These are phyloP conservation scores for Tulasnella sp. DNA, from an alignment of 768 basidiomycete genomes.

Conservation along the genomic window DNA sequence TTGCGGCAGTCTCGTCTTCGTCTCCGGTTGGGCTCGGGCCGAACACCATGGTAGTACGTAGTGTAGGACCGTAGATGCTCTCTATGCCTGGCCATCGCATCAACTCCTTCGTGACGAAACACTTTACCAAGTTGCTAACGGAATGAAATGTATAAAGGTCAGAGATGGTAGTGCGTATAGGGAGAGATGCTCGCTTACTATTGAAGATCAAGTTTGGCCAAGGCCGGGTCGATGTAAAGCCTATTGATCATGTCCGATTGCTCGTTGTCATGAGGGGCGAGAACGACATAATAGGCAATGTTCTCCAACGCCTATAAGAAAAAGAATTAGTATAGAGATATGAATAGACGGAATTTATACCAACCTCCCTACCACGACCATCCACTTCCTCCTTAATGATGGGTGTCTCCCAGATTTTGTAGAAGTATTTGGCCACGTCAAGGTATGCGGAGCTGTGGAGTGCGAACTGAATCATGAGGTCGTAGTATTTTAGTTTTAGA, in stretches of 20 bases:
- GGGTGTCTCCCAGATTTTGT: conserved; percentile 96
- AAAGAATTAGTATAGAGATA: conserved; percentile 3
- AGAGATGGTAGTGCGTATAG: too few species aligned
- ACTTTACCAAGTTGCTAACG: conserved; percentile 82
- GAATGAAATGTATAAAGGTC: neutral
- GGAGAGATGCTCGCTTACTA: conserved; percentile 61
- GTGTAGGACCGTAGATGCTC: conserved; percentile 68
- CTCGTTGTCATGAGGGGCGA: conserved; percentile 91
- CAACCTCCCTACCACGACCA: conserved; percentile 53
- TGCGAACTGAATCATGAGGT: conserved; percentile 91
- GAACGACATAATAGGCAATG: conserved; percentile 86
- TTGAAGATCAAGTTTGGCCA: conserved; percentile 70
- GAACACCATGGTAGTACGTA: conserved; percentile 75
- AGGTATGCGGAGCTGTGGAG: conserved; percentile 75
- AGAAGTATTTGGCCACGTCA: conserved; percentile 87
- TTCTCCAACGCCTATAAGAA: conserved; percentile 68
- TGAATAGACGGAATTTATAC: conserved; percentile 21
- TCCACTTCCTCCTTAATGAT: conserved; percentile 72
- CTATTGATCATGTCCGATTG: conserved; percentile 95
- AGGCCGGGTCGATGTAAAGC: conserved; percentile 61
- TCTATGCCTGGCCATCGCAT: conserved; percentile 97
- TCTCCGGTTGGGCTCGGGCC: conserved; percentile 32
- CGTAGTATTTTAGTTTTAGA: conserved; percentile 90
- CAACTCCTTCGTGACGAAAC: conserved; percentile 81
- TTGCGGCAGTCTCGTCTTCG: too few species aligned